These are phyloP conservation scores for Gynostemma pentaphyllum DNA, from an alignment of 306 rosid species.

Conservation along the genomic window DNA sequence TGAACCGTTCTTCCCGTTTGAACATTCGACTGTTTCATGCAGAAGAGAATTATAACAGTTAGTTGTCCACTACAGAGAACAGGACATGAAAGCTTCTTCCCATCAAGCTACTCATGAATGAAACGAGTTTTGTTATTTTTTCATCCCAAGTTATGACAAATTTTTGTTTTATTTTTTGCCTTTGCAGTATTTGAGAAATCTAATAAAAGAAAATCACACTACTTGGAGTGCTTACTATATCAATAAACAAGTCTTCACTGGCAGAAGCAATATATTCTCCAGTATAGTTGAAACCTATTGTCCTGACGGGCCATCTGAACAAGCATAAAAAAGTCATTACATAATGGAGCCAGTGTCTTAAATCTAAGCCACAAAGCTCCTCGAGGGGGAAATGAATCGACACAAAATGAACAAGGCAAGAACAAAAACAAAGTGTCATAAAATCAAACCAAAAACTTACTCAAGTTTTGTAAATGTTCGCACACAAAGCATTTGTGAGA, in stretches of 20 bases:
- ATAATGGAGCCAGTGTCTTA: neutral
- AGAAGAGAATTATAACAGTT: constrained; percentile 7
- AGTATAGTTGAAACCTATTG: constrained; percentile 80
- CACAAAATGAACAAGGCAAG: neutral
- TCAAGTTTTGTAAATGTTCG: constrained; percentile 86
- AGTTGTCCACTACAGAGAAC: no score
- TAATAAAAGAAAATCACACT: neutral
- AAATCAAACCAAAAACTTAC: constrained; percentile 32
- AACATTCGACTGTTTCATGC: constrained; percentile 52
- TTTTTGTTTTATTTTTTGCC: no score
- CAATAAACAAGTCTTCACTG: constrained; percentile 85
- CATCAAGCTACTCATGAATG: neutral
- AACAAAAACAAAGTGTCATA: neutral
- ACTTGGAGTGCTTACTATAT: constrained; percentile 50
- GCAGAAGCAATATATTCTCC: constrained; percentile 90
- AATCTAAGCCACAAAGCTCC: neutral
- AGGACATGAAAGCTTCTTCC: no score
- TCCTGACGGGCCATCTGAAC: constrained; percentile 89
- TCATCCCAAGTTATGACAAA: no score
- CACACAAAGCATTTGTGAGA: constrained; percentile 94
- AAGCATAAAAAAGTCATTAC: constrained; percentile 12
- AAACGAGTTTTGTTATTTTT: constrained; percentile 1
- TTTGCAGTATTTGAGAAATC: no score
- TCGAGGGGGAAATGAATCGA: neutral
- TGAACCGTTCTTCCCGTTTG: constrained; percentile 73